Base-by-base conservation (phyloP, 208 protist species). In the Leishmania braziliensis region DNA sequence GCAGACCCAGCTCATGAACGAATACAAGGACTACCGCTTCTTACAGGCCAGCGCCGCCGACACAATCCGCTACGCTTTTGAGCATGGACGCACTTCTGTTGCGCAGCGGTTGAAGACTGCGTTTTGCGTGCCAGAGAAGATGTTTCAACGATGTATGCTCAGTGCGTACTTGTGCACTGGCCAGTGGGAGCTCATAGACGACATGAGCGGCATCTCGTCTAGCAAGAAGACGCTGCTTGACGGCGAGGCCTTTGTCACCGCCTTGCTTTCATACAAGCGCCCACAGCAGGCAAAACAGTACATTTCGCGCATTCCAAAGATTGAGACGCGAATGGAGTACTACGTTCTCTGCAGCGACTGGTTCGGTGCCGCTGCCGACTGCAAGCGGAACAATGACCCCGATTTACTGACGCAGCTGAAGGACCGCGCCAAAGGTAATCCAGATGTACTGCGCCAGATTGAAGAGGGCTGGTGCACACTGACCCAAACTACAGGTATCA, bases 321-420 rank as follows among this genome's bases (percentile, higher is more conserved):
- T 96, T 69, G 90, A 94, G 83, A 79, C 82, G 56, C 89, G 92
- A 62, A 93, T 97, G 87, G 91, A 97, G 77, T 94, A 89, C 80
- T 97, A 94, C 84, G 91, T 97, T 8, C 82, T 95, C 10, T 97
- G 92, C 78, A 84, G 82, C 20, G 92, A 93, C 78, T 97, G 94
- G 94, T 71, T 62, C 53, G 76, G 76, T 39, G 94, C 94, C 26
- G 92, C 79, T 0, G 88, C 85, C 8, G 94, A 95, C 56, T 97
- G 94, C 81, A 88, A 87, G 70, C 86, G 82, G 18, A 77, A 89
- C 83, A 86, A 84, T 53, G 90, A 95, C n/a, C 29, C 75, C 26
- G 90, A 93, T 69, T 76, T 97, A 3, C 65, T 97, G 33, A 54
- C 65, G 20, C 92, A 95, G 77, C 81, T 97, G 39, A 92, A 91